phyloP scores from a whole-genome alignment of 2,329 filamentous ascomycete species.

The Metarhizium anisopliae region DNA sequence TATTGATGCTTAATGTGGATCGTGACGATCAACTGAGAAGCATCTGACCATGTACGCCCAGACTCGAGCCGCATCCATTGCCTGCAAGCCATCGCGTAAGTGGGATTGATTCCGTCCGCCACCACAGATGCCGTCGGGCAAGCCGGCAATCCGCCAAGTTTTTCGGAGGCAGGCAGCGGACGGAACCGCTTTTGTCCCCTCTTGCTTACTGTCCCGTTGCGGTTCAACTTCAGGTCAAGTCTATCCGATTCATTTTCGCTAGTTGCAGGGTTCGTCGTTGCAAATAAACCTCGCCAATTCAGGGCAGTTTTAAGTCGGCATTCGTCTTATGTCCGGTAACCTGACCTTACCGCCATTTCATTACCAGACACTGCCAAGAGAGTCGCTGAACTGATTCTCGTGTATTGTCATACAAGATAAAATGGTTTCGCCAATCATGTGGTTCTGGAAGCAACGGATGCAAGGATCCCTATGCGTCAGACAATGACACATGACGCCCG shows the following conservation, averaged over 20 bases:
- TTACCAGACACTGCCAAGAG: background rate
- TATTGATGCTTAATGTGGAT: too few relatives aligned
- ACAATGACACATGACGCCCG: background rate
- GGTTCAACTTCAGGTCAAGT: background rate
- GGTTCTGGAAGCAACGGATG: background rate
- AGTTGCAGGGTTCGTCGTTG: background rate
- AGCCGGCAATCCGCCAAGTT: too few relatives aligned
- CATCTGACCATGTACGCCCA: too few relatives aligned
- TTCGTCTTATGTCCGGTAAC: background rate
- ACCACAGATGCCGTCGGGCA: too few relatives aligned
- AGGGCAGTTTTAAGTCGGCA: too few relatives aligned
- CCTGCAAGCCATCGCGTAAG: too few relatives aligned
- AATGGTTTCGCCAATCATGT: background rate
- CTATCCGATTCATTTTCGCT: background rate
- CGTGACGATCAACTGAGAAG: too few relatives aligned
- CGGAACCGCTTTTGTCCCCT: too few relatives aligned
- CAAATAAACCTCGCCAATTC: background rate
- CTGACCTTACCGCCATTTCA: background rate
- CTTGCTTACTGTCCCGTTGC: too few relatives aligned
- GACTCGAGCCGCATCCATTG: too few relatives aligned
- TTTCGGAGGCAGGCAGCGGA: too few relatives aligned
- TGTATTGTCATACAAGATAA: background rate
- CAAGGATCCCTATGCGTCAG: background rate
- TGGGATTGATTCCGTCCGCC: too few relatives aligned
- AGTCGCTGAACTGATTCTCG: background rate